Evolutionary conservation across 495 filamentous ascomycete genomes (phyloP).

Genomic region (Tuber melanosporum): DNA sequence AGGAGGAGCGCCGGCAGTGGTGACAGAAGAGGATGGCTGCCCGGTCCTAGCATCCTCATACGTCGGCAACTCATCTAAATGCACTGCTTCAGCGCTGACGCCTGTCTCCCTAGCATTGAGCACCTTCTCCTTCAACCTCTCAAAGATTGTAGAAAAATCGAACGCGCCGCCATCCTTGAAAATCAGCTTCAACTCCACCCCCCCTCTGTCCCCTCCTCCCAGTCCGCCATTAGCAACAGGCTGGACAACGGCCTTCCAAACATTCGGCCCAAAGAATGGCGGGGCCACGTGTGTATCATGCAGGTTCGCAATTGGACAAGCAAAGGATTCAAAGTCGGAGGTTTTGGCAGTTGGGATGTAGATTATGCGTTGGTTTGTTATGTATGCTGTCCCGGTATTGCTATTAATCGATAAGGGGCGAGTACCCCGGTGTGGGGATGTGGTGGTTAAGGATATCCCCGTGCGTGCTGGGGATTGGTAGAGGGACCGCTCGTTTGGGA

Average conservation of each 20-base stretch:
- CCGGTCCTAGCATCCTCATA: slow-evolving; percentile 53
- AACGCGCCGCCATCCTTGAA: slow-evolving; percentile 94
- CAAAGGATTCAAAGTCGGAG: slow-evolving; percentile 74
- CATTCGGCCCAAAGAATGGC: slow-evolving; percentile 93
- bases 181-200: slow-evolving; percentile 70
- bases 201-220: slow-evolving; percentile 60
- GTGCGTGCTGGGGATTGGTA: slow-evolving; percentile 69
- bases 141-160: slow-evolving; percentile 79
- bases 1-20: slow-evolving; percentile 17
- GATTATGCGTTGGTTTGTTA: slow-evolving; percentile 87
- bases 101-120: slow-evolving; percentile 55
- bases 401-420: slow-evolving; percentile 55
- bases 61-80: slow-evolving; percentile 58
- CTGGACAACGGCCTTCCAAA: slow-evolving; percentile 72
- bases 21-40: slow-evolving; percentile 40
- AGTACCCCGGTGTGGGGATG: slow-evolving; percentile 52
- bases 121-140: slow-evolving; percentile 74
- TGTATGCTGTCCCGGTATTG: slow-evolving; percentile 59
- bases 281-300: slow-evolving; percentile 84
- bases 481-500: slow-evolving; percentile 62
- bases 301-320: slow-evolving; percentile 74
- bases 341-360: slow-evolving; percentile 72
- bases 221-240: slow-evolving; percentile 83
- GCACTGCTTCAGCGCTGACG: slow-evolving; percentile 39
- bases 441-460: slow-evolving; percentile 56